These are phyloP conservation scores for Falciphora oryzae DNA, from an alignment of 2,329 filamentous ascomycete genomes.

Conservation along the genomic window DNA sequence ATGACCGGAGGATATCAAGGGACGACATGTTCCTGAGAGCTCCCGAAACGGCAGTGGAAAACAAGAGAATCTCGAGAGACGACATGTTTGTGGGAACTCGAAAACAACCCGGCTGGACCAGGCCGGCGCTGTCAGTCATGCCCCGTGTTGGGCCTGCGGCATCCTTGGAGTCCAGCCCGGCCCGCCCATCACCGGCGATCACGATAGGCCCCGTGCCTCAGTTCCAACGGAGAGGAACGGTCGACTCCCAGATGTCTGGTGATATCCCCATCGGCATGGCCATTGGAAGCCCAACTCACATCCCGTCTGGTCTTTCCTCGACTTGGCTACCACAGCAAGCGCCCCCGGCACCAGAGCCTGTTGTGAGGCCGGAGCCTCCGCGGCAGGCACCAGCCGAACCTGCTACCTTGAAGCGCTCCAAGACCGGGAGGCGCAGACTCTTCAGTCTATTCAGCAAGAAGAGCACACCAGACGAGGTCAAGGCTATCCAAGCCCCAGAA, in stretches of 20 bases:
- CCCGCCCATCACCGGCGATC: neutral
- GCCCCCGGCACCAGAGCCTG: neutral
- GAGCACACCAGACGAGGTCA: slow-evolving; percentile 21
- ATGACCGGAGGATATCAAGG: slow-evolving; percentile 39
- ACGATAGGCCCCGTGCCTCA: neutral
- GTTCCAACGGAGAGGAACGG: slow-evolving; percentile 33
- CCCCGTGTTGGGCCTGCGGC: neutral
- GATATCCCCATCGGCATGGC: slow-evolving; percentile 64
- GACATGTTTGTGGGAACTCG: slow-evolving; percentile 28
- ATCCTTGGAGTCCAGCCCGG: neutral
- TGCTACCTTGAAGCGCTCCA: slow-evolving; percentile 34
- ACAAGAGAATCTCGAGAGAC: slow-evolving; percentile 39
- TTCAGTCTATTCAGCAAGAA: slow-evolving; percentile 46
- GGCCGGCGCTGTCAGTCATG: neutral
- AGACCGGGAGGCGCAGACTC: slow-evolving; percentile 53
- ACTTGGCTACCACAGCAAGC: slow-evolving; percentile 12
- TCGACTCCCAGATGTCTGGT: slow-evolving; percentile 36
- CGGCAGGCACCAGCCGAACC: slow-evolving; percentile 10
- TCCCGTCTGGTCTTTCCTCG: slow-evolving; percentile 21
- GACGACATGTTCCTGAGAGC: slow-evolving; percentile 34
- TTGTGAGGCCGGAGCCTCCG: neutral
- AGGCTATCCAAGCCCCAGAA: neutral
- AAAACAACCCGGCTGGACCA: neutral
- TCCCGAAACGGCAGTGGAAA: slow-evolving; percentile 17
- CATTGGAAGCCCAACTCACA: slow-evolving; percentile 60